Conservation (phyloP, 257 asterid genomes). For the Orobanche coerulescens region DNA sequence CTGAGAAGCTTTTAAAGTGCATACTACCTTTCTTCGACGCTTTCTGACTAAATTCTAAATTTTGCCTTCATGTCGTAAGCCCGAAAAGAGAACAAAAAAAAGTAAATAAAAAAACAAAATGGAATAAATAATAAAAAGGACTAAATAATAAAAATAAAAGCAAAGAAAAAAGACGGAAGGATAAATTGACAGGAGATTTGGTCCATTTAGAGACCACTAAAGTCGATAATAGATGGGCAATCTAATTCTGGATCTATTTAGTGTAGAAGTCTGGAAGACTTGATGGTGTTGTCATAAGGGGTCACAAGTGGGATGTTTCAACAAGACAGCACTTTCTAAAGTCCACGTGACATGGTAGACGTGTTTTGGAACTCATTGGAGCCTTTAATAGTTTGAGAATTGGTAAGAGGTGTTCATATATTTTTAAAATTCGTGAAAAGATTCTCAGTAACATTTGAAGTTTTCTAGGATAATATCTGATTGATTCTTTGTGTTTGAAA, state of each 20-base stretch:
- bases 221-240: slow-evolving; percentile 1
- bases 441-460: background rate
- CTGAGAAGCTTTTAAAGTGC: slow-evolving; percentile 22
- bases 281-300: slow-evolving; percentile 4
- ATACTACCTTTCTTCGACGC: slow-evolving; percentile 23
- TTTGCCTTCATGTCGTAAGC: slow-evolving; percentile 13
- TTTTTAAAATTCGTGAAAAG: background rate
- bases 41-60: slow-evolving; percentile 10
- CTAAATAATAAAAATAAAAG: too few relatives aligned
- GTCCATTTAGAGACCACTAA: background rate
- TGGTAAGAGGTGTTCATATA: background rate
- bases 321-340: background rate
- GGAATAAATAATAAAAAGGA: too few relatives aligned
- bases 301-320: background rate
- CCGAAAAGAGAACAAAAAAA: too few relatives aligned
- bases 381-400: background rate
- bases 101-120: too few relatives aligned
- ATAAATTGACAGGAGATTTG: background rate
- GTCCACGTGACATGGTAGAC: background rate
- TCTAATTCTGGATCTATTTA: background rate
- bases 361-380: background rate
- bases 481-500: slow-evolving; percentile 9
- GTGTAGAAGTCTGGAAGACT: slow-evolving; percentile 4
- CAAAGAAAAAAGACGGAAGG: too few relatives aligned
- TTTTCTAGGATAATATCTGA: background rate